Evolutionary conservation across 306 rosid genomes (phyloP), one percentile per base, ranked within the genome.

Genomic region (Sphenostylis stenocarpa): DNA sequence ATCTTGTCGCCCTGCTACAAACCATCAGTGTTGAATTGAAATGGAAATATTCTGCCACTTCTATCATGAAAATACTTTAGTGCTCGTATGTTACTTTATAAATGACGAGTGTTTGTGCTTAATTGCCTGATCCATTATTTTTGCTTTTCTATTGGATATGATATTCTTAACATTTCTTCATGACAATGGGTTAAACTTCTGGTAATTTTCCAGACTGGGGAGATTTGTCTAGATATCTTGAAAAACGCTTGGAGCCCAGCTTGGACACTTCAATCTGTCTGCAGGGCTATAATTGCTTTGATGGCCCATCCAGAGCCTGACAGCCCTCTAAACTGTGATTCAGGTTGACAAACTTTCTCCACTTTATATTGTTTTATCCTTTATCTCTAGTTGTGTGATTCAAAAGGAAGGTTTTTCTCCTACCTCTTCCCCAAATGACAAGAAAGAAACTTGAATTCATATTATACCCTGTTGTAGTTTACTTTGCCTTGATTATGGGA

Each of bases 171-270:
- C 38, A 53, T 49, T 36, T 75, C 58, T 65, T 39, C 75, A 4
- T 13, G 53, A 28, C 14, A 17, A 39, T 24, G 17, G 10, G 28
- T 56, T 74, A 45, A 77, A 45, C 67, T 13, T 69, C 48, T 64
- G 6, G 52, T 67, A 24, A 43, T 57, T 62, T 81, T 80, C 73
- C 87, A 92, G 97, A 96, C 98, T 0, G 99, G 99, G 55, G 99
- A 96, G 91, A 96, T 96, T 75, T 96, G 98, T 87, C 88, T 96
- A 41, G 99, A 96, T 82, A 96, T 96, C 62, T 85, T 96, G 88
- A 96, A 96, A 84, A 96, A 87, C 80, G 99, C 99, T 51, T 96
- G 99, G 99, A 96, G 98, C 87, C 98, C 97, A 4, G 99, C 99
- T 29, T 96, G 99, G 98, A 92, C 99, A 5, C 96, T 96, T 66